A percentile compares a stretch with the other conserved stretches of the same genome.
Evolutionary conservation across 768 basidiomycete genomes (phyloP).

Genomic region (Xerocomus spinulosus): DNA sequence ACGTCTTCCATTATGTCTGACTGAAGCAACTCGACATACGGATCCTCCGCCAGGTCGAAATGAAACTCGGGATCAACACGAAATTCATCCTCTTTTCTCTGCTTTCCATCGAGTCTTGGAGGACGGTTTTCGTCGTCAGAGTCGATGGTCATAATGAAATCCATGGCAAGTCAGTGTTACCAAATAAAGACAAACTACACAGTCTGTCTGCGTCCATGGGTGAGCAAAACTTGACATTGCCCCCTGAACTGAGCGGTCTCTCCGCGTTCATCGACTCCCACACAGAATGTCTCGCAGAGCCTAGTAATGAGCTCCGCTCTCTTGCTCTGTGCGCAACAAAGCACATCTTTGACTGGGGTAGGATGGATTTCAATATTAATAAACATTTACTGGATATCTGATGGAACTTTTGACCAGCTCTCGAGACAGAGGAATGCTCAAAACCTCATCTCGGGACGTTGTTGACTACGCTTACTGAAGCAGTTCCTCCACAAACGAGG

Average conservation of each 20-base stretch:
- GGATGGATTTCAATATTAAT: conserved; percentile 21
- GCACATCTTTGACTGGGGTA: conserved; percentile 73
- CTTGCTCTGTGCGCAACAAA: conserved; percentile 67
- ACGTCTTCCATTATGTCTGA: conserved; percentile 46
- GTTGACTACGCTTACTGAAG: conserved; percentile 61
- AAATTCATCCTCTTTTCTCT: conserved; percentile 44
- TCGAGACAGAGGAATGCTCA: conserved; percentile 64
- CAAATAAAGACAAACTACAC: too few species aligned
- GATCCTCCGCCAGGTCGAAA: conserved; percentile 76
- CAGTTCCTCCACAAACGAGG: conserved; percentile 68
- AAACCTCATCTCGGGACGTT: conserved; percentile 60
- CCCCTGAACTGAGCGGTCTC: conserved; percentile 44
- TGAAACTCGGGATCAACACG: conserved; percentile 77
- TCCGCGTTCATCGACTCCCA: conserved; percentile 51
- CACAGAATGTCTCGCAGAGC: conserved; percentile 52
- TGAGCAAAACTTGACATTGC: conserved; percentile 24
- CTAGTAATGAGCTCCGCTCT: conserved; percentile 48
- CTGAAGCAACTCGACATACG: conserved; percentile 53
- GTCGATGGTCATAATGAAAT: conserved; percentile 82
- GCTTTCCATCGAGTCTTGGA: conserved; percentile 17
- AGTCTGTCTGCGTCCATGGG: too few species aligned
- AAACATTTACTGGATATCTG: conserved; percentile 1
- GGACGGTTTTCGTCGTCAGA: conserved; percentile 65
- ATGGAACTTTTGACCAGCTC: conserved; percentile 38
- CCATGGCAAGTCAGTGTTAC: conserved; percentile 28